Percentiles rank a stretch among this genome's conserved stretches.
These are phyloP conservation scores for Phytophthora sp. DNA, from an alignment of 352 stramenopile genomes.

Conservation along the genomic window DNA sequence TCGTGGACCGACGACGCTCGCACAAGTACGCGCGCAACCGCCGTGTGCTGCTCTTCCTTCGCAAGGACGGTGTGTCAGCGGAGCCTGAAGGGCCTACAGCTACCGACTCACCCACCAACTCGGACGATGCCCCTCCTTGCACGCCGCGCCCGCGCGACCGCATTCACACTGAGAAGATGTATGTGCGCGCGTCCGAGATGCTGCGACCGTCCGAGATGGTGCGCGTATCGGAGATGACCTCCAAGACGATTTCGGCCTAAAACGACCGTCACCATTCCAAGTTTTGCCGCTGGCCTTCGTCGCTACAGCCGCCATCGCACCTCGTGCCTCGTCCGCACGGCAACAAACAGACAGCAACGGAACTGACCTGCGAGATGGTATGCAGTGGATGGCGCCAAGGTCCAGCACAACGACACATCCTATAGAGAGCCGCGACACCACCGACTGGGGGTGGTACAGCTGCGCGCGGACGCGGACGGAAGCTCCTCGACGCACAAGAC, in stretches of 20 bases:
- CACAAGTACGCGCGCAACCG: constrained; percentile 70
- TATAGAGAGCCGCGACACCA: constrained; percentile 22
- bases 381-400: constrained; percentile 4
- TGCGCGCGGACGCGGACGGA: constrained; percentile 26
- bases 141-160: constrained; percentile 22
- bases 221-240: constrained; percentile 24
- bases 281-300: neutral
- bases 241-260: constrained; percentile 34
- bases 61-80: constrained; percentile 42
- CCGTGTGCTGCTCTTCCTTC: constrained; percentile 57
- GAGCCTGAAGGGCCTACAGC: constrained; percentile 4
- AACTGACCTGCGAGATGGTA: constrained; percentile 37
- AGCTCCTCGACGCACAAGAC: constrained; percentile 29
- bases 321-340: neutral
- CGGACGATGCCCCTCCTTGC: constrained; percentile 20
- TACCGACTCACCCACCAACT: neutral
- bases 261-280: neutral
- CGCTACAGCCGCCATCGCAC: constrained; percentile 7
- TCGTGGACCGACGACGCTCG: constrained; percentile 54
- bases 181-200: constrained; percentile 44
- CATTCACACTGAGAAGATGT: constrained; percentile 37
- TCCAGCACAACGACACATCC: constrained; percentile 8
- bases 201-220: constrained; percentile 36
- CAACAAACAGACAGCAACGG: constrained; percentile 36
- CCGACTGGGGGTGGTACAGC: constrained; percentile 38